A percentile compares a stretch with the other conserved stretches of the same genome.
These are phyloP conservation scores for Neurospora crassa DNA, from an alignment of 2,329 filamentous ascomycete genomes.

Conservation along the genomic window DNA sequence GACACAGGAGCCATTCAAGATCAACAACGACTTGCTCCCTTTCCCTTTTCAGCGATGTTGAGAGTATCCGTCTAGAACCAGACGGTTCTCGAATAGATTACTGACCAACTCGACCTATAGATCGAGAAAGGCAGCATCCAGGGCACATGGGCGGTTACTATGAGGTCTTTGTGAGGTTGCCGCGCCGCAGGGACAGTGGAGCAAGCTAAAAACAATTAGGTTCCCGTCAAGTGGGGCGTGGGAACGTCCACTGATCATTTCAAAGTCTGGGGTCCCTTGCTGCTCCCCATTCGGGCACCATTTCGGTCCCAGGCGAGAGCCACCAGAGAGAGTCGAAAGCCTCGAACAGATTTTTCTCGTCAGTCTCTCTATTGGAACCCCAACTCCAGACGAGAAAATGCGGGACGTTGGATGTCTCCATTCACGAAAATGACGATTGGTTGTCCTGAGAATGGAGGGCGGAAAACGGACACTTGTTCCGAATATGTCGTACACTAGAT, in stretches of 20 bases:
- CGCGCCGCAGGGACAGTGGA: not conserved
- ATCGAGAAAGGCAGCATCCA: not conserved
- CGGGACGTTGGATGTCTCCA: not conserved
- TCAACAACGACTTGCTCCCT: not conserved
- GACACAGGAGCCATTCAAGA: not conserved
- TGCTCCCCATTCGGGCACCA: not conserved
- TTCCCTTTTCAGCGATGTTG: not conserved
- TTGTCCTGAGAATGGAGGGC: not conserved
- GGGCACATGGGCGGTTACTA: not conserved
- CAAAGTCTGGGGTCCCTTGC: not conserved
- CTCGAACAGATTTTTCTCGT: not conserved
- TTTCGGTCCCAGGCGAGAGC: not conserved
- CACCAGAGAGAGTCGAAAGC: not conserved
- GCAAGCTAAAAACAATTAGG: not conserved
- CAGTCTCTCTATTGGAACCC: not conserved
- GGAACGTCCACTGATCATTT: not conserved
- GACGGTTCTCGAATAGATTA: not conserved
- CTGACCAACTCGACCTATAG: not conserved
- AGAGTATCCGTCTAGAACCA: not conserved
- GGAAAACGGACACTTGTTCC: not conserved
- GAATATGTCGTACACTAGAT: not conserved
- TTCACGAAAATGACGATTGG: not conserved
- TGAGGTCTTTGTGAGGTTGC: not conserved
- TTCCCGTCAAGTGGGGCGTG: not conserved
- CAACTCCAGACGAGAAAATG: not conserved